Evolutionary conservation across 2,329 filamentous ascomycete species (phyloP), one percentile per base, ranked within the genome.

Genomic region (Beauveria sp.): DNA sequence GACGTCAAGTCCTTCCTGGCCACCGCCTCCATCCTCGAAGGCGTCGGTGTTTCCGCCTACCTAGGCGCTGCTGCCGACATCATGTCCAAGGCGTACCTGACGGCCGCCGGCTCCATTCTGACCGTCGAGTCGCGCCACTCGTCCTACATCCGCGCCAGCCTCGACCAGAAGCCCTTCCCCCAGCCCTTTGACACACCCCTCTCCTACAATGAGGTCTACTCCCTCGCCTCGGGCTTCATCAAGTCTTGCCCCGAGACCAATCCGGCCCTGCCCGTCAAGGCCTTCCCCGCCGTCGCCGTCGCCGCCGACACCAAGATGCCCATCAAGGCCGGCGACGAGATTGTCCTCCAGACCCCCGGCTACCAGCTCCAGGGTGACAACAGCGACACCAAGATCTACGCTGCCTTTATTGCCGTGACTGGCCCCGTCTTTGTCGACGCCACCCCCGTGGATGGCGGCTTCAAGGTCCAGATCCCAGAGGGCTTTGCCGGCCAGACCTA

Each of bases 121-220:
- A 89, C 87, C 26, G 81, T 90, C 63, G 89, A 92, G 75, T 81
- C 87, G 30, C 82, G 89, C 62, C 89, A 92, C 75, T 86, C 90
- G 74, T 86, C 86, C 64, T 86, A 89, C 73, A 84, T 91, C 73
- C 86, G 88, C 65, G 75, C 80, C 62, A 84, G 83, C 45, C 77
- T 80, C 22, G 79, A 81, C 62, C 76, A 79, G 60, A 75, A 82
- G 61, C 83, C 87, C 58, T 81, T 89, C 4, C 86, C 89, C 4
- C 83, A 84, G 69, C 81, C 87, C 28, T 89, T 91, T 69, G 88
- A 91, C 71, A 86, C 85, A 0, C 80, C 88, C 1, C 84, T 92
- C 14, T 82, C 83, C 34, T 84, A 87, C 65, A 81, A 83, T 66
- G 83, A 85, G 65, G 85, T 91, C 72, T 91, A 90, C 79, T 87